A percentile compares a stretch with the other conserved stretches of the same genome.
Evolutionary conservation across 306 rosid genomes (phyloP).

Genomic region (Medicago arabica): DNA sequence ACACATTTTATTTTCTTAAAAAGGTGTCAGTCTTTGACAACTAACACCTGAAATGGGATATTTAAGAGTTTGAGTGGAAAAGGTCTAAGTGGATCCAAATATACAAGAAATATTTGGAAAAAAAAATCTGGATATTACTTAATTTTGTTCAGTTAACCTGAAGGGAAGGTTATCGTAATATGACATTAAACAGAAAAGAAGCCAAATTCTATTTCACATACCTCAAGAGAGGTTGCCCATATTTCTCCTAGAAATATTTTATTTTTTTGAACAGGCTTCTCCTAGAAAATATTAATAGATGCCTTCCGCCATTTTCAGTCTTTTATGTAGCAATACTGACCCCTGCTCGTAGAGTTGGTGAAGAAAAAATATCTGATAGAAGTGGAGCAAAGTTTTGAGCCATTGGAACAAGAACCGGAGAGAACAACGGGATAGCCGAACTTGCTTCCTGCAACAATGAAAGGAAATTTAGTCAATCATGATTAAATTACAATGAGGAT

Average conservation of each 20-base stretch:
- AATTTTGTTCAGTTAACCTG: slow-evolving; percentile 6
- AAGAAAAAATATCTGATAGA: slow-evolving; percentile 86
- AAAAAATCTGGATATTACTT: slow-evolving; percentile 10
- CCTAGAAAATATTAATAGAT: slow-evolving; percentile 42
- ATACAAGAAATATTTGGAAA: background rate
- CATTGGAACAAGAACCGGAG: slow-evolving; percentile 91
- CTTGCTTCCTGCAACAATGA: slow-evolving; percentile 80
- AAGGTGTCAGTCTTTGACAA: slow-evolving; percentile 10
- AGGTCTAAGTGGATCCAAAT: background rate
- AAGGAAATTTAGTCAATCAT: slow-evolving; percentile 34
- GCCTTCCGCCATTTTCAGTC: slow-evolving; percentile 24
- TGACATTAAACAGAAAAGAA: slow-evolving; percentile 34
- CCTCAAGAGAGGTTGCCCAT: slow-evolving; percentile 40
- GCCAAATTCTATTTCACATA: slow-evolving; percentile 45
- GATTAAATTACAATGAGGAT: background rate
- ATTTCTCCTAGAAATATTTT: slow-evolving; percentile 43
- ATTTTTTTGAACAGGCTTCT: too few relatives aligned
- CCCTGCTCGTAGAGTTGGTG: slow-evolving; percentile 90
- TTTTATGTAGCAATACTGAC: slow-evolving; percentile 60
- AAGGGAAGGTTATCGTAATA: slow-evolving; percentile 40
- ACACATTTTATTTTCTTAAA: background rate
- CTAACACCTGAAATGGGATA: too few relatives aligned
- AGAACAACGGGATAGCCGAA: slow-evolving; percentile 87
- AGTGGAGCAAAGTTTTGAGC: slow-evolving; percentile 96
- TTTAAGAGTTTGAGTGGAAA: too few relatives aligned